phyloP scores from a whole-genome alignment of 257 asterid species.

The Solanum lignicaule region DNA sequence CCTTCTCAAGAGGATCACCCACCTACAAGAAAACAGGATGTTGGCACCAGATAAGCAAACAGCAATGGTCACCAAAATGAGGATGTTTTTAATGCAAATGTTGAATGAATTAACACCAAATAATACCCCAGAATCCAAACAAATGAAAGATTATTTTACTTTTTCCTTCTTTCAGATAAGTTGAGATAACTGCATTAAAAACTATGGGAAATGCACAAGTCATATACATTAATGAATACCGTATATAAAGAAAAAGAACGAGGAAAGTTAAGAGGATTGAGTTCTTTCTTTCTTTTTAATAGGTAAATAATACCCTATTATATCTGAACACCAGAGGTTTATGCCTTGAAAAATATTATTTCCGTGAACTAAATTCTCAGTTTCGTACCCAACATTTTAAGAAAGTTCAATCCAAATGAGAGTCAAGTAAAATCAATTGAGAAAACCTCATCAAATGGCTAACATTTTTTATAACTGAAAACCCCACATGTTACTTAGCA shows the following conservation, averaged over 20 bases:
- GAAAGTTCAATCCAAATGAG: background rate
- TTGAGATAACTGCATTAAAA: background rate
- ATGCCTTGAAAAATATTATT: background rate
- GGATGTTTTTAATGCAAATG: background rate
- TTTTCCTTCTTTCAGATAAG: background rate
- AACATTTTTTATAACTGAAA: background rate
- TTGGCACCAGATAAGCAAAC: background rate
- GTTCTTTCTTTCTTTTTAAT: background rate
- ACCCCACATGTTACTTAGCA: conserved; percentile 28
- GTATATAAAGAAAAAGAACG: background rate
- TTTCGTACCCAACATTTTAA: background rate
- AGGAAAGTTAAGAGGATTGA: background rate
- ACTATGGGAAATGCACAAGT: background rate
- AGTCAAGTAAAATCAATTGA: background rate
- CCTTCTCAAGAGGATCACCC: conserved; percentile 99
- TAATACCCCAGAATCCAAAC: background rate
- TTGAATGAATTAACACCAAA: background rate
- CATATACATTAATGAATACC: background rate
- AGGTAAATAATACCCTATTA: background rate
- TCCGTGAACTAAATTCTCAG: background rate
- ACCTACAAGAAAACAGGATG: conserved; percentile 46
- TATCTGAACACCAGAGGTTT: background rate
- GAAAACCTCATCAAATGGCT: background rate
- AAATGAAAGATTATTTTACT: background rate
- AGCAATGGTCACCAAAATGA: background rate